These are phyloP conservation scores for Lachnellula hyalina DNA, from an alignment of 2,329 filamentous ascomycete species.

Conservation along the genomic window DNA sequence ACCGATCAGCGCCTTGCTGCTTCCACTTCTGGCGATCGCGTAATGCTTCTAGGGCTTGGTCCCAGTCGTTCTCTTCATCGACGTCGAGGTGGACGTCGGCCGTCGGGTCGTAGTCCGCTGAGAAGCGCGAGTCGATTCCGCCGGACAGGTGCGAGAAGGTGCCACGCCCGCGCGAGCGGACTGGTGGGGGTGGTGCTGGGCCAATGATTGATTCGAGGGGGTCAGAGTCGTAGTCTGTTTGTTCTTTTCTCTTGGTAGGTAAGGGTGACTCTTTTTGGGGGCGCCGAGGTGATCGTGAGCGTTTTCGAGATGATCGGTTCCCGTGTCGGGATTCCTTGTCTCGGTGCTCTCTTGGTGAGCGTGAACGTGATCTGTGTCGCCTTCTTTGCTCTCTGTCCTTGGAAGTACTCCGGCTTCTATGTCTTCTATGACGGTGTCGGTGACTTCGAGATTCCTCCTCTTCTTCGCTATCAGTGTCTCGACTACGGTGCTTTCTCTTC, in stretches of 20 bases:
- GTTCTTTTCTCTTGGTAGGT: background rate
- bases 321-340: conserved; percentile 30
- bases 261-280: conserved; percentile 14
- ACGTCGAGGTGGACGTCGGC: conserved; percentile 51
- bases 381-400: conserved; percentile 12
- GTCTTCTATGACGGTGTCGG: conserved; percentile 32
- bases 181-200: conserved; percentile 53
- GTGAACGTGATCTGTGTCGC: conserved; percentile 21
- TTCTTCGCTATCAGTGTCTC: conserved; percentile 3
- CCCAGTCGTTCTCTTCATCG: conserved; percentile 63
- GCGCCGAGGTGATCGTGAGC: conserved; percentile 16
- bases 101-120: conserved; percentile 54
- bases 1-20: conserved; percentile 66
- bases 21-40: conserved; percentile 77
- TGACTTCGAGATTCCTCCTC: conserved; percentile 9
- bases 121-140: conserved; percentile 73
- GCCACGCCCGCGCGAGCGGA: conserved; percentile 63
- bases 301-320: conserved; percentile 27
- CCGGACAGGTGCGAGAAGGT: conserved; percentile 54
- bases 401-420: conserved; percentile 23
- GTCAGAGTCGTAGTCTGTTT: conserved; percentile 52
- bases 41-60: conserved; percentile 70
- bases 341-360: conserved; percentile 19
- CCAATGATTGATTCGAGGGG: conserved; percentile 73
- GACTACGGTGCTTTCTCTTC: conserved; percentile 3